A percentile compares a stretch with the other conserved stretches of the same genome.
phyloP scores from a whole-genome alignment of 1,284 basidiomycete species.

The Cutaneotrichosporon curvatum region DNA sequence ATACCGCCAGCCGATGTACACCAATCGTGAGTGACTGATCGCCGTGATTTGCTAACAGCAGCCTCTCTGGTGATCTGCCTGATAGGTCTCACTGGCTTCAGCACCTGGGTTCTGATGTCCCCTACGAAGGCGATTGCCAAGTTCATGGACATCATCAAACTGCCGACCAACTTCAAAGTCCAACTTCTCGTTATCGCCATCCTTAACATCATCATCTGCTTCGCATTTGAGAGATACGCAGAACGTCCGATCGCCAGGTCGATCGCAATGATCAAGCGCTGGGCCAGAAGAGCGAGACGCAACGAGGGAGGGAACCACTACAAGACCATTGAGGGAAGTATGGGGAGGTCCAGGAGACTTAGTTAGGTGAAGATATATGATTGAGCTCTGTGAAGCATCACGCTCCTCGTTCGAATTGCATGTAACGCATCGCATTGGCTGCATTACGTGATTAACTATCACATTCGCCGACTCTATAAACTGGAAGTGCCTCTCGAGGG shows the following conservation, averaged over 20 bases:
- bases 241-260: conserved; percentile 56
- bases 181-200: conserved; percentile 64
- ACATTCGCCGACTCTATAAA: too few species aligned
- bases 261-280: conserved; percentile 47
- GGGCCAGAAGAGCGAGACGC: conserved; percentile 30
- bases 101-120: conserved; percentile 63
- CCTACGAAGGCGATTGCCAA: conserved; percentile 59
- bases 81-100: conserved; percentile 60
- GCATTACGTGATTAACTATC: too few species aligned
- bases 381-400: too few species aligned
- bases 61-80: conserved; percentile 71
- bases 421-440: too few species aligned
- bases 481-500: too few species aligned
- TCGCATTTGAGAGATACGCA: conserved; percentile 74
- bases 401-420: too few species aligned
- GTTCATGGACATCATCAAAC: conserved; percentile 68
- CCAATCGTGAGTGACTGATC: conserved; percentile 53
- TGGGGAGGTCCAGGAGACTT: not conserved
- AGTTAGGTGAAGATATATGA: too few species aligned
- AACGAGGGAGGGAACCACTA: conserved; percentile 48
- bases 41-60: not conserved
- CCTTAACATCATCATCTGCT: conserved; percentile 65
- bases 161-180: conserved; percentile 64
- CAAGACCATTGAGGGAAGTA: conserved; percentile 48
- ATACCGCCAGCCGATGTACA: conserved; percentile 89